Evolutionary conservation across 2,329 filamentous ascomycete genomes (phyloP).

Genomic region (Arthrobotrys musiformis): DNA sequence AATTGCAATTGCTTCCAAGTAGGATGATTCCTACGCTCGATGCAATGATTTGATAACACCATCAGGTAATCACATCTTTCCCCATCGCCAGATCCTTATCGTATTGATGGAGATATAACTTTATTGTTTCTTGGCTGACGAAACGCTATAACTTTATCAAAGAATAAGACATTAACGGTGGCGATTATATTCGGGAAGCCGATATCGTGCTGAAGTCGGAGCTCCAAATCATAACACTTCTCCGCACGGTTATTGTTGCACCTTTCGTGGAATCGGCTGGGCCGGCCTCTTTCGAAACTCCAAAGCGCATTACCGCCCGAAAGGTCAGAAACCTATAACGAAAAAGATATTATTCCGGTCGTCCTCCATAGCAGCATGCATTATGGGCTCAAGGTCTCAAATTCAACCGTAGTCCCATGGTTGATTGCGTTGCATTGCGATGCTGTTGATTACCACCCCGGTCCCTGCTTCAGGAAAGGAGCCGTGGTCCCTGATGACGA

Average conservation of each 20-base stretch:
- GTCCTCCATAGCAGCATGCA: background rate
- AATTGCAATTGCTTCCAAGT: background rate
- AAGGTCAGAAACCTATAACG: conserved; percentile 1
- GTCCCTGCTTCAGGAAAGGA: conserved; percentile 35
- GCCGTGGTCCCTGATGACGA: conserved; percentile 39
- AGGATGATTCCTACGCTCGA: background rate
- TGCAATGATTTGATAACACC: background rate
- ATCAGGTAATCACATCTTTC: background rate
- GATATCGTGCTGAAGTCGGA: conserved; percentile 3
- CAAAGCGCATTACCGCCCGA: background rate
- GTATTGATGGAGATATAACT: background rate
- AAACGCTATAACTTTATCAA: conserved; percentile 10
- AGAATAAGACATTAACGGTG: conserved; percentile 13
- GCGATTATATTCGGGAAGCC: conserved; percentile 10
- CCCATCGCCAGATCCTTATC: background rate
- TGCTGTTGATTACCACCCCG: conserved; percentile 27
- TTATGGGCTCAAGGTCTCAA: background rate
- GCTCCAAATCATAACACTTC: background rate
- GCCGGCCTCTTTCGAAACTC: background rate
- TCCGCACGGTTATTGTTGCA: background rate
- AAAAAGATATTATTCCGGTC: background rate
- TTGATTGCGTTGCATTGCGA: conserved; percentile 43
- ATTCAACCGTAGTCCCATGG: conserved; percentile 42
- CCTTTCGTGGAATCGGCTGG: background rate
- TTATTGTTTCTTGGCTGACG: conserved; percentile 7